Evolutionary conservation across 768 basidiomycete species (phyloP).

Genomic region (Calocybe cyanea): DNA sequence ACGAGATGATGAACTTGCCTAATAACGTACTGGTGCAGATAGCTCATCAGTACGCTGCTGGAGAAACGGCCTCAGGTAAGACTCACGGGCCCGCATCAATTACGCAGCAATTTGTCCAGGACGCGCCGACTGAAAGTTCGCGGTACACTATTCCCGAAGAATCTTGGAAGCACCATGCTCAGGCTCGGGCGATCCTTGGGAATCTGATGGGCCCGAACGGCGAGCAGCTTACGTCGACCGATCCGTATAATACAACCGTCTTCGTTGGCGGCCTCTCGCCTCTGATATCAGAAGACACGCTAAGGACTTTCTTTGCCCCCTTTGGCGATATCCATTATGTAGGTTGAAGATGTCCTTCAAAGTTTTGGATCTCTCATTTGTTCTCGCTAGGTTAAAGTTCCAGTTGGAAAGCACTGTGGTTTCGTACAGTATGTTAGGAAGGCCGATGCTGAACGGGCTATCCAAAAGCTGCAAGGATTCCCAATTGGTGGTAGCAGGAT

Average conservation of each 20-base stretch:
- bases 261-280: slow-evolving; percentile 91
- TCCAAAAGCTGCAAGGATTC: slow-evolving; percentile 96
- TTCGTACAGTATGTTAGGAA: slow-evolving; percentile 95
- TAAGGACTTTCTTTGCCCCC: slow-evolving; percentile 88
- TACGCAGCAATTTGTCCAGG: slow-evolving; percentile 38
- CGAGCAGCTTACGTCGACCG: slow-evolving; percentile 81
- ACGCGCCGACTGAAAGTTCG: slow-evolving; percentile 30
- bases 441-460: slow-evolving; percentile 86
- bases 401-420: slow-evolving; percentile 91
- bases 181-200: slow-evolving; percentile 77
- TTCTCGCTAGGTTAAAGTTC: slow-evolving; percentile 80
- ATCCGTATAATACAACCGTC: slow-evolving; percentile 95
- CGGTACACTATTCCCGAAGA: slow-evolving; percentile 66
- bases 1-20: slow-evolving; percentile 49
- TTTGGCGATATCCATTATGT: slow-evolving; percentile 94
- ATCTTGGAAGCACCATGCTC: slow-evolving; percentile 82
- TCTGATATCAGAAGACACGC: slow-evolving; percentile 85
- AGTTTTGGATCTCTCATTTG: slow-evolving; percentile 8
- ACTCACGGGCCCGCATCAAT: slow-evolving; percentile 26
- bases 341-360: slow-evolving; percentile 23
- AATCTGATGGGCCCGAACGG: slow-evolving; percentile 85
- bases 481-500: slow-evolving; percentile 91
- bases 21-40: slow-evolving; percentile 45
- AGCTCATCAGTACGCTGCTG: slow-evolving; percentile 42
- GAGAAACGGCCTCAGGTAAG: slow-evolving; percentile 28